These are phyloP conservation scores for Haematococcus sp. DNA, from an alignment of 139 green algal species.

Conservation along the genomic window DNA sequence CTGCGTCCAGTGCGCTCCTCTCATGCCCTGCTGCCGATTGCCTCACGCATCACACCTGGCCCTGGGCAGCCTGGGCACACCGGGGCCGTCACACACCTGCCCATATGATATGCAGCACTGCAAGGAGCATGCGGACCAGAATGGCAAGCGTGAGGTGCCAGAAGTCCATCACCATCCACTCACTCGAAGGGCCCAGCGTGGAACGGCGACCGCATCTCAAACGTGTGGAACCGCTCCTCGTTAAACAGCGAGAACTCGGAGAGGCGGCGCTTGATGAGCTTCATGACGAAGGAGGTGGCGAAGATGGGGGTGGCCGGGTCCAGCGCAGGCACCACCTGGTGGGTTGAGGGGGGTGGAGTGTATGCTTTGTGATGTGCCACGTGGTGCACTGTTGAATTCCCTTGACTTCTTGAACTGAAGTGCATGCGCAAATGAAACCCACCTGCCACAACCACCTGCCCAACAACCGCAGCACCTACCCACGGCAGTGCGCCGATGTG, in stretches of 20 bases:
- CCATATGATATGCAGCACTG: too few species aligned
- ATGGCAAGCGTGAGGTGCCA: background rate
- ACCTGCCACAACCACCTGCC: background rate
- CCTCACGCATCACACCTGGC: too few species aligned
- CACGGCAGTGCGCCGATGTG: constrained; percentile 96
- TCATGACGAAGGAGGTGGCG: constrained; percentile 86
- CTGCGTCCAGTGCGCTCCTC: too few species aligned
- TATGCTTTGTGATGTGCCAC: too few species aligned
- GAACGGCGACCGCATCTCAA: constrained; percentile 67
- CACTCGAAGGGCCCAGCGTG: constrained; percentile 78
- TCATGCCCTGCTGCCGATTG: too few species aligned
- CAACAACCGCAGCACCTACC: constrained; percentile 46
- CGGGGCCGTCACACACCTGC: too few species aligned
- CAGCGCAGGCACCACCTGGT: constrained; percentile 86
- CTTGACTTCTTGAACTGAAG: too few species aligned
- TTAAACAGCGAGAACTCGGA: constrained; percentile 93
- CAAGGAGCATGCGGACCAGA: background rate
- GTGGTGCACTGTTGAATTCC: too few species aligned
- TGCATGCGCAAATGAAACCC: too few species aligned
- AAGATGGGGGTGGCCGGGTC: constrained; percentile 93
- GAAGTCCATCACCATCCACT: constrained; percentile 6
- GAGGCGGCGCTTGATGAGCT: constrained; percentile 87
- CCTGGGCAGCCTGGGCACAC: too few species aligned
- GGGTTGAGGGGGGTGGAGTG: too few species aligned
- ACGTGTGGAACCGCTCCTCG: constrained; percentile 59